Evolutionary conservation across 2,329 filamentous ascomycete genomes (phyloP).

Genomic region (Laburnicola sp.): DNA sequence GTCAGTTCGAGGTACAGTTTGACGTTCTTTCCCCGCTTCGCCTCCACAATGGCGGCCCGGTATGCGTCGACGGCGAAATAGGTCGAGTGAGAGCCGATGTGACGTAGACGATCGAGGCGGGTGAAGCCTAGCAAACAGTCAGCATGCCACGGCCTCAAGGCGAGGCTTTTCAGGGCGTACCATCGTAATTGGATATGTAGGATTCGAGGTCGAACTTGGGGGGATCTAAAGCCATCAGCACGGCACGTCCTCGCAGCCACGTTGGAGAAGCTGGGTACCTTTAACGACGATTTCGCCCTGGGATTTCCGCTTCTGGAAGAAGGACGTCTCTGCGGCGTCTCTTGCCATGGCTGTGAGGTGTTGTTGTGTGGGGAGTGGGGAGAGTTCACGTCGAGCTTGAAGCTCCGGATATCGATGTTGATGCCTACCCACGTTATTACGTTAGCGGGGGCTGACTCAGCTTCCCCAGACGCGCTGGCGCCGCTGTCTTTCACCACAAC

Average conservation of each 20-base stretch:
- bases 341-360: slow-evolving; percentile 32
- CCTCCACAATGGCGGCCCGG: slow-evolving; percentile 73
- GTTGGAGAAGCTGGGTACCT: slow-evolving; percentile 23
- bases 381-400: slow-evolving; percentile 6
- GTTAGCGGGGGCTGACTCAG: slow-evolving; percentile 14
- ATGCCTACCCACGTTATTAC: slow-evolving; percentile 7
- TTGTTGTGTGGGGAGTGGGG: background rate
- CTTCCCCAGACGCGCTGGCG: too few species aligned
- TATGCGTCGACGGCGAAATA: slow-evolving; percentile 79
- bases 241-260: background rate
- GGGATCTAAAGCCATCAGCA: slow-evolving; percentile 57
- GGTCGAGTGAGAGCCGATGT: slow-evolving; percentile 78
- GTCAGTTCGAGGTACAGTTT: slow-evolving; percentile 70
- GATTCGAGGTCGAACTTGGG: slow-evolving; percentile 91
- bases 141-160: background rate
- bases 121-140: slow-evolving; percentile 65
- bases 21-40: slow-evolving; percentile 75
- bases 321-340: slow-evolving; percentile 41
- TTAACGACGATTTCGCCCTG: slow-evolving; percentile 37
- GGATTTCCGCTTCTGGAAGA: slow-evolving; percentile 37
- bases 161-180: slow-evolving; percentile 51
- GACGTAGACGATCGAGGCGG: slow-evolving; percentile 75
- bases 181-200: slow-evolving; percentile 87
- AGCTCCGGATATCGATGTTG: slow-evolving; percentile 2
- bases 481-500: too few species aligned